Evolutionary conservation across 1,139 yeast species (phyloP).

Genomic region (Debaryomyces psychrophilus): DNA sequence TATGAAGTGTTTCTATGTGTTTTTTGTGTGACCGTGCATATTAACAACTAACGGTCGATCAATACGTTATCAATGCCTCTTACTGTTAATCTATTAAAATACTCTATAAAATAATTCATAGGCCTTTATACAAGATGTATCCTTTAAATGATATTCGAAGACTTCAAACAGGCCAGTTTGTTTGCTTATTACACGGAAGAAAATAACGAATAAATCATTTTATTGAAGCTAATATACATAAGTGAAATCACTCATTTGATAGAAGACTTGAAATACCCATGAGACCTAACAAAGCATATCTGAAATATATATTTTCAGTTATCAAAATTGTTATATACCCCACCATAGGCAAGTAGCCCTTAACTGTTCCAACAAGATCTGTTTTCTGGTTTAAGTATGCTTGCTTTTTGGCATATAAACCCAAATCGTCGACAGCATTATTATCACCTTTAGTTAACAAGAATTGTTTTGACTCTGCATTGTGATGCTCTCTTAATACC

Average conservation of each 20-base stretch:
- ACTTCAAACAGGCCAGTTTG: no score
- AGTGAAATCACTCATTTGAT: constrained; percentile 40
- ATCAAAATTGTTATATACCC: constrained; percentile 92
- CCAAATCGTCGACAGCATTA: constrained; percentile 88
- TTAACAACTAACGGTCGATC: no score
- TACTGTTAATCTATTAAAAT: no score
- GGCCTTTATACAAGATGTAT: background rate
- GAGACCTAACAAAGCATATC: constrained; percentile 68
- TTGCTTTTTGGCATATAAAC: constrained; percentile 78
- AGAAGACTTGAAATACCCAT: constrained; percentile 63
- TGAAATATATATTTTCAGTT: constrained; percentile 84
- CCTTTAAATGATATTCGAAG: no score
- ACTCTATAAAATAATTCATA: background rate
- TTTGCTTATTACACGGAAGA: background rate
- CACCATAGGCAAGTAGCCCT: constrained; percentile 85
- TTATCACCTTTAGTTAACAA: constrained; percentile 95
- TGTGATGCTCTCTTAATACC: constrained; percentile 80
- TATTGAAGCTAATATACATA: constrained; percentile 5
- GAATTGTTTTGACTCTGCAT: constrained; percentile 57
- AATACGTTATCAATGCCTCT: no score
- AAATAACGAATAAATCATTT: background rate
- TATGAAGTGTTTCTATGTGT: no score
- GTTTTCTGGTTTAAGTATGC: constrained; percentile 71
- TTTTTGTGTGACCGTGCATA: no score
- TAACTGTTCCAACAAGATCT: constrained; percentile 88